A percentile compares a stretch with the other conserved stretches of the same genome.
phyloP scores from a whole-genome alignment of 164 flowering plant species.

The Liquidambar formosana region DNA sequence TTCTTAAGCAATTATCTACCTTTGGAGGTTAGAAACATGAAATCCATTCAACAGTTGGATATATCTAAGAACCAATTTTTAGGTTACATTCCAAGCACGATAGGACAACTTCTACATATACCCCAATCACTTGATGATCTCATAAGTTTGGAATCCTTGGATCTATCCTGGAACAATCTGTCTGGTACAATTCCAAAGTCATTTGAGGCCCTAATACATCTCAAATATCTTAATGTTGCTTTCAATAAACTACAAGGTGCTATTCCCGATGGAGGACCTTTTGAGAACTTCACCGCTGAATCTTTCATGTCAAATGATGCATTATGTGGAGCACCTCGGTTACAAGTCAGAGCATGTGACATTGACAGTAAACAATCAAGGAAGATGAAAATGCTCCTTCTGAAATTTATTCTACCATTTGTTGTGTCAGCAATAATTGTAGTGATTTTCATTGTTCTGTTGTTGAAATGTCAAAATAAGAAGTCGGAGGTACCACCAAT shows the following conservation, averaged over 20 bases:
- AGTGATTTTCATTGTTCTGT: too few relatives aligned
- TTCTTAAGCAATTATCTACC: background rate
- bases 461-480: too few relatives aligned
- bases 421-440: too few relatives aligned
- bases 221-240: too few relatives aligned
- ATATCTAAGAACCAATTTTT: background rate
- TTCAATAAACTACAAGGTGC: too few relatives aligned
- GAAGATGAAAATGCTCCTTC: background rate
- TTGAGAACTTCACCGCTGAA: background rate
- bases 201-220: background rate
- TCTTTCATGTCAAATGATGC: slow-evolving; percentile 1
- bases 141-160: background rate
- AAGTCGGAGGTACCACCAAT: too few relatives aligned
- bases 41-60: background rate
- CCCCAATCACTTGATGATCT: background rate
- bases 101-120: background rate
- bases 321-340: background rate
- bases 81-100: background rate
- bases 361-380: background rate
- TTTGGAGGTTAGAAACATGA: too few relatives aligned
- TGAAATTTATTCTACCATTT: background rate
- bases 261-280: too few relatives aligned
- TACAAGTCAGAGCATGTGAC: background rate
- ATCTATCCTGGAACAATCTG: background rate
- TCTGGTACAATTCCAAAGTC: background rate